Base-by-base conservation (phyloP, 805 yeast genomes). In the Wickerhamiella australiensis region DNA sequence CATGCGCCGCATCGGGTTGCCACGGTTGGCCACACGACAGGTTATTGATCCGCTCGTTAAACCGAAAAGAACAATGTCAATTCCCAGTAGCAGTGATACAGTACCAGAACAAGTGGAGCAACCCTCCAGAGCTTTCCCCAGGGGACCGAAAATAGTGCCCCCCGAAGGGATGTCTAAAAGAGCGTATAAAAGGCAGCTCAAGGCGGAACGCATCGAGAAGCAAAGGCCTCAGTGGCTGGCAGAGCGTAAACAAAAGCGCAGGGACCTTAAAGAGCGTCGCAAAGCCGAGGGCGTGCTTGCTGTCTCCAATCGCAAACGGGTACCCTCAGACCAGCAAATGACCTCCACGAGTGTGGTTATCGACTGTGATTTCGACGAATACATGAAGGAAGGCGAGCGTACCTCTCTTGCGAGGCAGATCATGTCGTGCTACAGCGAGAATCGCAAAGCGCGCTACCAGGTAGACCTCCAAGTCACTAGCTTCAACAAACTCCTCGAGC, bases 91-190 rank as follows among this genome's bases (percentile, higher is more conserved):
- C 42, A 22, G 26, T 11, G 42, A 22, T 37, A 6, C 7, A 9
- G 42, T 7, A 4, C 6, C 26, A 22, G 26, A 22, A 20, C 12
- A 35, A 4, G 22, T 6, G 38, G 22, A 35, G 20, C 12, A 3
- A 5, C 38, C 22, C 12, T 11, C 38, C 4, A 18, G 15, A 17
- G 21, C 12, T 3, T 17, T 35, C 22, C 40, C 46, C 3, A 29
- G 26, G 7, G 40, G 51, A 13, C 26, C 22, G n/a, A 3, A 54
- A 26, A 26, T 52, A 9, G 62, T 52, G 0, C 70, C 79, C 7
- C 96, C 96, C 1, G 87, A 78, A 51, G 96, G 95, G 4, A 81
- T 90, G 84, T 79, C 94, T 26, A 85, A 83, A 60, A 74, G 76
- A 13, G 88, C 83, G 51, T 90, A 86, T 83, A 90, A 90, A 64